These are phyloP conservation scores for Ustanciosporium gigantosporum DNA, from an alignment of 1,284 basidiomycete genomes.

Conservation along the genomic window DNA sequence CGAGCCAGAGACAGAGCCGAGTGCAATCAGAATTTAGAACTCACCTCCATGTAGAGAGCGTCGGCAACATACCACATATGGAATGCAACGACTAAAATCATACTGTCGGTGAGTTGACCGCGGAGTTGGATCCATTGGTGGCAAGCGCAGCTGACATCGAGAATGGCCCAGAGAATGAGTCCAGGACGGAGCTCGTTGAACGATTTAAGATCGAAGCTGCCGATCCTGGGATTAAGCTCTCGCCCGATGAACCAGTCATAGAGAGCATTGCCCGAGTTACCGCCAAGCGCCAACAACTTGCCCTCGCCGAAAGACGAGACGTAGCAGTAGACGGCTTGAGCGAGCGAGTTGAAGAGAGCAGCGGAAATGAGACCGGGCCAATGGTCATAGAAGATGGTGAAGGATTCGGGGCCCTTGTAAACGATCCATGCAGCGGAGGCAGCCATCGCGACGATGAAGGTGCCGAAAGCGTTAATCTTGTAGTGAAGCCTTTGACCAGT, in stretches of 20 bases:
- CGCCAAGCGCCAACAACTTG: slow-evolving; percentile 80
- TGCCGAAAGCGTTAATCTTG: slow-evolving; percentile 94
- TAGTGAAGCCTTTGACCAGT: slow-evolving; percentile 78
- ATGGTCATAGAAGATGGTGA: slow-evolving; percentile 89
- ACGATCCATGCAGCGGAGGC: slow-evolving; percentile 72
- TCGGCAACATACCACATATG: slow-evolving; percentile 87
- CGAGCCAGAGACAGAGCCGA: too few species aligned
- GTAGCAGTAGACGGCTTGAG: slow-evolving; percentile 72
- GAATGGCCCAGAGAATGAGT: slow-evolving; percentile 88
- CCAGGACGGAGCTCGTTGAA: slow-evolving; percentile 84
- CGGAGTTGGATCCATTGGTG: slow-evolving; percentile 79
- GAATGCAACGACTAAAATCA: slow-evolving; percentile 86
- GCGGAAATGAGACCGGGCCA: slow-evolving; percentile 89
- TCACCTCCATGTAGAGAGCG: slow-evolving; percentile 65
- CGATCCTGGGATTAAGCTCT: slow-evolving; percentile 85
- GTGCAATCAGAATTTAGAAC: too few species aligned
- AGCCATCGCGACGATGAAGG: slow-evolving; percentile 67
- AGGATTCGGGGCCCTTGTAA: slow-evolving; percentile 74
- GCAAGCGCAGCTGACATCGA: slow-evolving; percentile 89
- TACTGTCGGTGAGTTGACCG: slow-evolving; percentile 81
- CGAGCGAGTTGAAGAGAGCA: slow-evolving; percentile 75
- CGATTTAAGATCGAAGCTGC: slow-evolving; percentile 89
- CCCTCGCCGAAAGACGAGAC: slow-evolving; percentile 70
- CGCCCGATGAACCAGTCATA: slow-evolving; percentile 98
- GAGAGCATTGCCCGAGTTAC: slow-evolving; percentile 83